These are phyloP conservation scores for Backusella australiensis DNA, from an alignment of 192 early-diverging fungal species.

Conservation along the genomic window DNA sequence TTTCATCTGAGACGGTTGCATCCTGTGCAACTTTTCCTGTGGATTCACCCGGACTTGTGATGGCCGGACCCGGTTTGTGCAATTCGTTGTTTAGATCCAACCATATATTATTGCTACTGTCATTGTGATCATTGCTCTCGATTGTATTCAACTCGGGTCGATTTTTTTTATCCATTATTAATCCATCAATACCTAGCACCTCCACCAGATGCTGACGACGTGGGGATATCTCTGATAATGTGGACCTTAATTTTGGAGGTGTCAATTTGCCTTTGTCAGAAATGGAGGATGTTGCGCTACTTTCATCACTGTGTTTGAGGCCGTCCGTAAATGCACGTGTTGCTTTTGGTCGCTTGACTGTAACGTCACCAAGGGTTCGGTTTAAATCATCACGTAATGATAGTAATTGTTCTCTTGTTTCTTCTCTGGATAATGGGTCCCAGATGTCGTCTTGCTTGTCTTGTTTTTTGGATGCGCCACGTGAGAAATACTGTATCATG, in stretches of 20 bases:
- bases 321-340: neutral
- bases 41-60: slow-evolving; percentile 19
- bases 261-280: neutral
- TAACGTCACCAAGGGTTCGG: neutral
- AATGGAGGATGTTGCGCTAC: neutral
- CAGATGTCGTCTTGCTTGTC: neutral
- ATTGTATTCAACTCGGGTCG: neutral
- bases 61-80: slow-evolving; percentile 26
- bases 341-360: neutral
- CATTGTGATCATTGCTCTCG: neutral
- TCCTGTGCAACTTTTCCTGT: slow-evolving; percentile 21
- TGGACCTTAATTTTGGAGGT: neutral
- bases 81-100: slow-evolving; percentile 32
- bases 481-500: neutral
- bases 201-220: slow-evolving; percentile 33
- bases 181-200: slow-evolving; percentile 32
- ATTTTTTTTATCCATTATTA: neutral
- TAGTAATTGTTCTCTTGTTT: slow-evolving; percentile 18
- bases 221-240: neutral
- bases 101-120: slow-evolving; percentile 12
- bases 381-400: slow-evolving; percentile 18
- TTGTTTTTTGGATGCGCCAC: neutral
- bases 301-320: no score
- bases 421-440: slow-evolving; percentile 16
- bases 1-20: neutral